Percentiles rank a stretch among this genome's conserved stretches.
Evolutionary conservation across 2,329 filamentous ascomycete genomes (phyloP).

Genomic region (Pseudogymnoascus sp.): DNA sequence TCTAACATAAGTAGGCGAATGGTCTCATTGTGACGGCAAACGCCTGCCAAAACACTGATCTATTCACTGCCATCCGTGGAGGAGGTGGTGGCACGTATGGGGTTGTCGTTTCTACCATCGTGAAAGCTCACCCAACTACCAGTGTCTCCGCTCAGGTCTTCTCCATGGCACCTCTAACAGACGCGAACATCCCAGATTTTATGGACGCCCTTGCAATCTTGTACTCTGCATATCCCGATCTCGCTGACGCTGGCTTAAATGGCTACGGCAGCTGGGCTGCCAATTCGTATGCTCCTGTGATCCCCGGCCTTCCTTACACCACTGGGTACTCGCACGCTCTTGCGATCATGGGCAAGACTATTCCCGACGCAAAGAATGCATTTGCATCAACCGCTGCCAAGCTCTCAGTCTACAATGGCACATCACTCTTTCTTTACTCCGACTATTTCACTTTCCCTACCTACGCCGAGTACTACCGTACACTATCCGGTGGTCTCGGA

Average conservation of each 20-base stretch:
- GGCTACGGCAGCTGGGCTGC: slow-evolving; percentile 24
- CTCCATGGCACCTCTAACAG: slow-evolving; percentile 18
- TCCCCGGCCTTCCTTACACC: slow-evolving; percentile 17
- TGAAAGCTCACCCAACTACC: slow-evolving; percentile 34
- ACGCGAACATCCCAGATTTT: slow-evolving; percentile 21
- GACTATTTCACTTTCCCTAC: slow-evolving; percentile 16
- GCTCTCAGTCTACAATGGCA: slow-evolving; percentile 16
- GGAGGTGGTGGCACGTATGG: slow-evolving; percentile 31
- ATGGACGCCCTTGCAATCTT: slow-evolving; percentile 25
- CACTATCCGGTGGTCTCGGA: slow-evolving; percentile 17
- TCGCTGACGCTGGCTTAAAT: slow-evolving; percentile 26
- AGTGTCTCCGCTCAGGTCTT: slow-evolving; percentile 21
- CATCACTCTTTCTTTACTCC: slow-evolving; percentile 16
- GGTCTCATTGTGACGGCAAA: slow-evolving; percentile 30
- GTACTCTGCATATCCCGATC: slow-evolving; percentile 25
- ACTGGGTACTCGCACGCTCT: slow-evolving; percentile 26
- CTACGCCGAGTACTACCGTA: slow-evolving; percentile 27
- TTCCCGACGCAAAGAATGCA: slow-evolving; percentile 17
- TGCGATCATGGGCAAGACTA: slow-evolving; percentile 24
- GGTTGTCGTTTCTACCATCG: slow-evolving; percentile 31
- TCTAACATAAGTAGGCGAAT: slow-evolving; percentile 15
- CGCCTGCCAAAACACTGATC: slow-evolving; percentile 27
- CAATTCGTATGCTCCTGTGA: slow-evolving; percentile 19
- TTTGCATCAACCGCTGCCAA: slow-evolving; percentile 17
- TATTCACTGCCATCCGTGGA: slow-evolving; percentile 34